Base-by-base conservation (phyloP, 164 flowering plant genomes). In the Sedum album region DNA sequence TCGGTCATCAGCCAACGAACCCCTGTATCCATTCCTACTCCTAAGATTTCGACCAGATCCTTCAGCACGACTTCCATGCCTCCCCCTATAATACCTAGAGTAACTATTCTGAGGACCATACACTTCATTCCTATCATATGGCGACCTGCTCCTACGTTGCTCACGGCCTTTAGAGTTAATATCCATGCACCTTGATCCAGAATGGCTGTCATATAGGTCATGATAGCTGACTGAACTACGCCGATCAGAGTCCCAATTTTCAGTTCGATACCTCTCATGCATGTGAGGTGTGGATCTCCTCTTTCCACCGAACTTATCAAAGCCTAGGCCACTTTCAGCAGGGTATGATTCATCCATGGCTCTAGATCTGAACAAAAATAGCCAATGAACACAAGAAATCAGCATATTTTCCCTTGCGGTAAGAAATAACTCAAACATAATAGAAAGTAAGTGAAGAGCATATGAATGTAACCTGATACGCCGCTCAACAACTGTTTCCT, bases 241-340 rank as follows among this genome's bases (percentile, higher is more conserved):
- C 14, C 61, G 76, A 64, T 70, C 76, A 15, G 82, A 74, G 61
- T 73, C 74, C 78, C 81, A 72, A 31, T 65, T 63, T 26, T 63
- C 64, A 11, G 15, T n/a, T 1, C 69, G 76, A 64, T 73, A 71
- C 67, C 77, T 75, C 25, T 66, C 71, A 51, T 53, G 73, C 51
- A 66, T 62, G 35, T 69, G 71, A n/a, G 35, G 23, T 67, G 60
- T 21, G 15, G 71, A 67, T 69, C 79, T 73, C 4, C 65, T 61
- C 70, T 73, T 73, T 63, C 73, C 73, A 18, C 55, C 26, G 61
- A 71, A 68, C 49, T 69, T 77, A 1, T 73, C 75, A n/a, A 75
- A 68, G 60, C 73, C 76, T 36, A 35, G n/a, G 7, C 60, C 75
- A 51, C 71, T 73, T 60, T 51, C 79, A 35, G 64, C 26, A 26